Conservation (phyloP, 257 asterid genomes). For the Gentiana straminea region DNA sequence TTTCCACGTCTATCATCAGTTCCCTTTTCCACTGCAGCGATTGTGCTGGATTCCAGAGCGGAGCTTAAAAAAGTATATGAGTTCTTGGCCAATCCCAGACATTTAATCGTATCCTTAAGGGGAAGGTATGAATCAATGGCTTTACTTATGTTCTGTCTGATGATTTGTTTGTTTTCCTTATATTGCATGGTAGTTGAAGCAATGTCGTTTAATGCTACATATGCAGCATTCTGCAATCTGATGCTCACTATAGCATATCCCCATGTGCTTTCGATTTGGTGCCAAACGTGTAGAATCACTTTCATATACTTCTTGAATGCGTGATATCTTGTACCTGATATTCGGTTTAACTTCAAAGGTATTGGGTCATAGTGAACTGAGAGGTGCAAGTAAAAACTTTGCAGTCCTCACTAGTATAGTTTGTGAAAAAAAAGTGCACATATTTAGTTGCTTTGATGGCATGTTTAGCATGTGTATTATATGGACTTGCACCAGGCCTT, state of each 20-base stretch:
- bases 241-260: not conserved
- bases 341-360: not conserved
- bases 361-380: not conserved
- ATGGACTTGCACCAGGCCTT: slow-evolving; percentile 37
- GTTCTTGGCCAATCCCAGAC: slow-evolving; percentile 34
- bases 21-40: slow-evolving; percentile 37
- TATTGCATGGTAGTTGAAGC: not conserved
- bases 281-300: not conserved
- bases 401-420: not conserved
- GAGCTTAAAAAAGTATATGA: slow-evolving; percentile 23
- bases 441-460: too few relatives aligned
- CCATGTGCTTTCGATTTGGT: not conserved
- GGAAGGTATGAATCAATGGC: slow-evolving; percentile 36
- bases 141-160: not conserved
- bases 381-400: not conserved
- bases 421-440: too few relatives aligned
- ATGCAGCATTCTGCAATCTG: not conserved
- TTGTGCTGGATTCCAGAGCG: slow-evolving; percentile 28
- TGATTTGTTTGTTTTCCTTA: not conserved
- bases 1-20: slow-evolving; percentile 27
- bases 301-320: not conserved
- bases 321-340: not conserved
- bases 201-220: not conserved
- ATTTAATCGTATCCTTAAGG: slow-evolving; percentile 38
- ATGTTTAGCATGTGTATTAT: too few relatives aligned